These are phyloP conservation scores for Ananas comosus DNA, from an alignment of 176 grass and related monocot species.

Conservation along the genomic window DNA sequence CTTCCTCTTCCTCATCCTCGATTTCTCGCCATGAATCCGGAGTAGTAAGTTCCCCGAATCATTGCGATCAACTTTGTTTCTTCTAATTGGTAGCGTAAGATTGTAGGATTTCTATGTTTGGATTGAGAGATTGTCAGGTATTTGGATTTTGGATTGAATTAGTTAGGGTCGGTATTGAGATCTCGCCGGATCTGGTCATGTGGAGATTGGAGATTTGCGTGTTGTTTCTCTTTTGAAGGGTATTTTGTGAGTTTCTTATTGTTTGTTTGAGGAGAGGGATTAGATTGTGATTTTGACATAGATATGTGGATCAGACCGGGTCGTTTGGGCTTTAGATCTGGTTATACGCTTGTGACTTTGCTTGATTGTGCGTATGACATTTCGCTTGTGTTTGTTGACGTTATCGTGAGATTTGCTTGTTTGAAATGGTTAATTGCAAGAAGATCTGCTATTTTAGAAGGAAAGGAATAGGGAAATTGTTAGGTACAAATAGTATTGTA, in stretches of 20 bases:
- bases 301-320: not conserved
- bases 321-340: not conserved
- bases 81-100: not conserved
- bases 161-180: conserved; percentile 8
- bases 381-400: too few relatives aligned
- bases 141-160: not conserved
- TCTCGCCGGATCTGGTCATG: conserved; percentile 19
- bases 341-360: not conserved
- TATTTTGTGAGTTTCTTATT: not conserved
- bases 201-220: not conserved
- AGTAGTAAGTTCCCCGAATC: conserved; percentile 40
- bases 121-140: conserved; percentile 3
- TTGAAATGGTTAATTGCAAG: too few relatives aligned
- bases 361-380: not conserved
- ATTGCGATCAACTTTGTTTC: not conserved
- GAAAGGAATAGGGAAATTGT: too few relatives aligned
- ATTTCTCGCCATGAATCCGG: conserved; percentile 40
- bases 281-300: not conserved
- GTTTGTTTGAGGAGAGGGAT: not conserved
- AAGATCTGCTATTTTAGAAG: too few relatives aligned
- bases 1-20: not conserved
- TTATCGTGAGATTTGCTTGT: too few relatives aligned
- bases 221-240: not conserved
- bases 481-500: too few relatives aligned
- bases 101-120: not conserved